Evolutionary conservation across 148 eudicot genomes (phyloP).

Genomic region (Polygonum aviculare): DNA sequence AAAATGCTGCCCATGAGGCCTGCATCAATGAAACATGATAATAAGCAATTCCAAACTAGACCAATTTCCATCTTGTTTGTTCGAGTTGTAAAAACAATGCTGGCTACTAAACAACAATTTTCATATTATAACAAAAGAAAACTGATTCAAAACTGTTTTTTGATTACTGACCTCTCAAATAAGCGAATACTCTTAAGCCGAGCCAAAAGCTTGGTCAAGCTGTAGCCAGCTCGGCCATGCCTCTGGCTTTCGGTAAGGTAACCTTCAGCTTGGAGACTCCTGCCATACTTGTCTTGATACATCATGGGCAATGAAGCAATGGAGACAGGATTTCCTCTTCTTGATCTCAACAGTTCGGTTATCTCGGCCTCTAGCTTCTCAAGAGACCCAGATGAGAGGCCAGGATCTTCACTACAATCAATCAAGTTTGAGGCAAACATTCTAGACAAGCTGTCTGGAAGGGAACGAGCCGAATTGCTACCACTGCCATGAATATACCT

Average conservation of each 20-base stretch:
- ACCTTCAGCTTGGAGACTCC: slow-evolving; percentile 51
- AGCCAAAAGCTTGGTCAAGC: slow-evolving; percentile 58
- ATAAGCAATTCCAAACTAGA: background rate
- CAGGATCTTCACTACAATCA: slow-evolving; percentile 41
- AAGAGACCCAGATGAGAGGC: slow-evolving; percentile 31
- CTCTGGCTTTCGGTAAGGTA: slow-evolving; percentile 68
- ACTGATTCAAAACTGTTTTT: background rate
- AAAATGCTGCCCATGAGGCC: slow-evolving; percentile 57
- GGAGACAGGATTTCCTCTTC: slow-evolving; percentile 39
- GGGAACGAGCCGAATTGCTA: background rate
- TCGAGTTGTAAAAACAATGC: background rate
- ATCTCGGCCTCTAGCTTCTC: slow-evolving; percentile 49
- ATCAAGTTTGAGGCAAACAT: slow-evolving; percentile 25
- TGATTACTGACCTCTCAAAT: slow-evolving; percentile 33
- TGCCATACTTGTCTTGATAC: slow-evolving; percentile 42
- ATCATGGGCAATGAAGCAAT: slow-evolving; percentile 50
- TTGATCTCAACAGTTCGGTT: slow-evolving; percentile 36
- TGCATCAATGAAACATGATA: slow-evolving; percentile 4
- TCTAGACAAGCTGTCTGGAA: slow-evolving; percentile 27
- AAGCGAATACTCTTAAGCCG: slow-evolving; percentile 36
- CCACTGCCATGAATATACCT: slow-evolving; percentile 53
- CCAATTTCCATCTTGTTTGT: too few relatives aligned
- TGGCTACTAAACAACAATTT: too few relatives aligned
- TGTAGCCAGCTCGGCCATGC: slow-evolving; percentile 59
- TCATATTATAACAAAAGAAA: too few relatives aligned